A percentile compares a stretch with the other conserved stretches of the same genome.
Evolutionary conservation across 2,329 filamentous ascomycete genomes (phyloP).

Genomic region (Niveomyces coronatus): DNA sequence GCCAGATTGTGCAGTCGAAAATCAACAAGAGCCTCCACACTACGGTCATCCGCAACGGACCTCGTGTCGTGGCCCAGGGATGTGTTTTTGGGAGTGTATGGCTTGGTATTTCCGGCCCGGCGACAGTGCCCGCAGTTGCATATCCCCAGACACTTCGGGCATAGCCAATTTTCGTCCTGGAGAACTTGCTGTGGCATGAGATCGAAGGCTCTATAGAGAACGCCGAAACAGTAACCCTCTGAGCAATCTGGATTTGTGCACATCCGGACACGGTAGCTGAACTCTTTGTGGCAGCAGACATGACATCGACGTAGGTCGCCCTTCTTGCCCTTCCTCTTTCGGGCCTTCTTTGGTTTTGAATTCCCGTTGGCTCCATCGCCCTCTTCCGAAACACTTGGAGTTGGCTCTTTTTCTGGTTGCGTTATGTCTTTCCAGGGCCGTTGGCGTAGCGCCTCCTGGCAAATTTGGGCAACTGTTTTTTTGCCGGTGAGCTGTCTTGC

Average conservation of each 20-base stretch:
- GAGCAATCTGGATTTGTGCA: slow-evolving; percentile 63
- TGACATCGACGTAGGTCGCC: slow-evolving; percentile 59
- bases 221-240: slow-evolving; percentile 84
- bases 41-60: slow-evolving; percentile 80
- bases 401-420: slow-evolving; percentile 42
- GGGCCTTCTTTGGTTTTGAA: slow-evolving; percentile 50
- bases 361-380: slow-evolving; percentile 57
- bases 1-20: slow-evolving; percentile 80
- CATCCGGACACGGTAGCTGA: slow-evolving; percentile 72
- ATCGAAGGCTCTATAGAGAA: slow-evolving; percentile 83
- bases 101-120: slow-evolving; percentile 51
- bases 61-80: slow-evolving; percentile 85
- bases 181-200: slow-evolving; percentile 75
- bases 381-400: slow-evolving; percentile 38
- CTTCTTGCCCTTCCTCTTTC: slow-evolving; percentile 41
- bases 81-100: slow-evolving; percentile 81
- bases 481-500: slow-evolving; percentile 57
- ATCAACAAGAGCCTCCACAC: slow-evolving; percentile 82
- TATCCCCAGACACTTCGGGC: slow-evolving; percentile 73
- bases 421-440: slow-evolving; percentile 78
- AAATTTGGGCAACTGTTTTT: slow-evolving; percentile 84
- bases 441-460: slow-evolving; percentile 72
- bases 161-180: slow-evolving; percentile 75
- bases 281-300: slow-evolving; percentile 71
- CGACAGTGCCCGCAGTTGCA: slow-evolving; percentile 82